These are phyloP conservation scores for Aspergillus ochraceus DNA, from an alignment of 2,329 filamentous ascomycete species.

Conservation along the genomic window DNA sequence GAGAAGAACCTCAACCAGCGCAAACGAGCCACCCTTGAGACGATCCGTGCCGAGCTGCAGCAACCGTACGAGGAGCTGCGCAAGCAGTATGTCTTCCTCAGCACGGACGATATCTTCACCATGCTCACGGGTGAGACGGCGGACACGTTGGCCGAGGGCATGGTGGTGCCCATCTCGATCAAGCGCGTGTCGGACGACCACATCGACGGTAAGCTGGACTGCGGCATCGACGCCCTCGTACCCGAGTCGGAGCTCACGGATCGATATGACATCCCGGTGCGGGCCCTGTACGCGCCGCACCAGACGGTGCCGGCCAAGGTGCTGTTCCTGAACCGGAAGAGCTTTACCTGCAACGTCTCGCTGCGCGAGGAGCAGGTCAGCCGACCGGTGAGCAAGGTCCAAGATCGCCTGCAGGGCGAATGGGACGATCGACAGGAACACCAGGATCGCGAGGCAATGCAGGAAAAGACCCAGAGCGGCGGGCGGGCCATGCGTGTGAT, in stretches of 20 bases:
- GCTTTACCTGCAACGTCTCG: conserved; percentile 79
- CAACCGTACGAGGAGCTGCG: conserved; percentile 93
- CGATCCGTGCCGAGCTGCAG: conserved; percentile 89
- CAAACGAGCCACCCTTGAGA: conserved; percentile 94
- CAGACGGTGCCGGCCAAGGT: conserved; percentile 90
- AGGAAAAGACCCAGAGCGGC: conserved; percentile 81
- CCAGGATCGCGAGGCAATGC: conserved; percentile 76
- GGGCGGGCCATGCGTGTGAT: conserved; percentile 91
- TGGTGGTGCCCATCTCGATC: conserved; percentile 89
- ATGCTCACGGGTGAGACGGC: conserved; percentile 94
- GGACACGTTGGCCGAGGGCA: conserved; percentile 79
- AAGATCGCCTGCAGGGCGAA: conserved; percentile 73
- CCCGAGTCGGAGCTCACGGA: conserved; percentile 80
- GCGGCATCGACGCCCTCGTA: conserved; percentile 86
- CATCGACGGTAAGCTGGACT: conserved; percentile 90
- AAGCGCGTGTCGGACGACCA: conserved; percentile 89
- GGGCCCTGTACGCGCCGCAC: conserved; percentile 71
- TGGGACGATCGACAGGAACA: conserved; percentile 86
- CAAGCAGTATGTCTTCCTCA: conserved; percentile 70
- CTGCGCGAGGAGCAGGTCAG: conserved; percentile 79
- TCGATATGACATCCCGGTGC: conserved; percentile 65
- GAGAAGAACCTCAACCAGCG: conserved; percentile 89
- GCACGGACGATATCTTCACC: conserved; percentile 81
- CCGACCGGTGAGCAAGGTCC: conserved; percentile 66
- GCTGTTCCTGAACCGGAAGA: conserved; percentile 80